Percentiles rank a stretch among this genome's conserved stretches.
phyloP scores from a whole-genome alignment of 2,329 filamentous ascomycete genomes.

The Talaromyces sp. region DNA sequence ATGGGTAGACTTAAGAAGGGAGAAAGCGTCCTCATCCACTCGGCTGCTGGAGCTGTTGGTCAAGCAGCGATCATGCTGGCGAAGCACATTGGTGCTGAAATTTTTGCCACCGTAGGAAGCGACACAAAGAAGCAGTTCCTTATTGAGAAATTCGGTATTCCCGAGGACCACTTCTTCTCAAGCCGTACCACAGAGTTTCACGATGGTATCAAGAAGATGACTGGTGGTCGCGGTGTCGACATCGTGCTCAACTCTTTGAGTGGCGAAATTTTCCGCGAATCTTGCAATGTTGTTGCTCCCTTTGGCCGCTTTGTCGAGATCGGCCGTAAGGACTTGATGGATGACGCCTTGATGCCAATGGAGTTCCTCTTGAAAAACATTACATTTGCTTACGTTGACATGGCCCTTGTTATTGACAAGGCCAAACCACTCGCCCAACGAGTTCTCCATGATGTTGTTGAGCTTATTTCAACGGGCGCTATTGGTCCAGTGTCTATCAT shows the following conservation, averaged over 20 bases:
- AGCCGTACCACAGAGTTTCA: not conserved
- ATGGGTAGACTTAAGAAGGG: not conserved
- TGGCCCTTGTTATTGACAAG: not conserved
- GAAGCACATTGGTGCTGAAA: not conserved
- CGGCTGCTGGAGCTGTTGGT: conserved; percentile 9
- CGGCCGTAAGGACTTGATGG: not conserved
- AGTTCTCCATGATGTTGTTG: too few relatives aligned
- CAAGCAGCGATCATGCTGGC: not conserved
- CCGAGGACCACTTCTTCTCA: not conserved
- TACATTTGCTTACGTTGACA: not conserved
- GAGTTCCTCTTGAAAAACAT: too few relatives aligned
- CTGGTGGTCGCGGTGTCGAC: not conserved
- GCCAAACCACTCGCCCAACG: too few relatives aligned
- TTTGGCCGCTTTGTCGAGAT: not conserved
- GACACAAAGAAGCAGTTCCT: not conserved
- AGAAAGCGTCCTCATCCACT: conserved; percentile 12
- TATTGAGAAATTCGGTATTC: not conserved
- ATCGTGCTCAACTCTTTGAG: not conserved
- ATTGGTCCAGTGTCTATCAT: too few relatives aligned
- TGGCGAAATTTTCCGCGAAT: not conserved
- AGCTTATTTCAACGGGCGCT: too few relatives aligned
- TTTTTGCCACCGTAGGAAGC: not conserved
- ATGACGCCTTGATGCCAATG: not conserved
- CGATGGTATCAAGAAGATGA: not conserved
- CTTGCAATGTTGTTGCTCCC: not conserved